A percentile compares a stretch with the other conserved stretches of the same genome.
phyloP scores from a whole-genome alignment of 208 protist species.

The Leishmania tropica region DNA sequence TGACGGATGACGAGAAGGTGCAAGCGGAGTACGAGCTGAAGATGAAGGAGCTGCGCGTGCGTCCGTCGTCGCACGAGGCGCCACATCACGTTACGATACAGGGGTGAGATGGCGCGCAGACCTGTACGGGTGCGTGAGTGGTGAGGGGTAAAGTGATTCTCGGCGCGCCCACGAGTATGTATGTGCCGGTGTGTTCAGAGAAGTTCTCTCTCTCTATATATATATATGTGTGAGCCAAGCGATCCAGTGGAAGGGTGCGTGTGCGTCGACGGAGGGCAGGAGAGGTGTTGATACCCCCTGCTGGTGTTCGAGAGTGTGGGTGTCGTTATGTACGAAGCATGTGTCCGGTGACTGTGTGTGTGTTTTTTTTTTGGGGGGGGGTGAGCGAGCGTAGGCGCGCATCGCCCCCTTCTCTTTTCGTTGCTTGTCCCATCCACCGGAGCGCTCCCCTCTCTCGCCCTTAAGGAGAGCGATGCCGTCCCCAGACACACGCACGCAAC shows the following conservation, averaged over 20 bases:
- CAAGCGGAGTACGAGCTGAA: constrained; percentile 66
- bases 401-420: background rate
- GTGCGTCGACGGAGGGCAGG: background rate
- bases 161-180: background rate
- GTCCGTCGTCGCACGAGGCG: constrained; percentile 23
- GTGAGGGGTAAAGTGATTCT: background rate
- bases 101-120: constrained; percentile 1
- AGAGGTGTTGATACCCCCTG: constrained; percentile 2
- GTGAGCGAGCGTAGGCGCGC: background rate
- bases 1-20: constrained; percentile 74
- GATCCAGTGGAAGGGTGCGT: background rate
- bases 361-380: background rate
- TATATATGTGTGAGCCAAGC: background rate
- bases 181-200: background rate
- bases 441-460: background rate
- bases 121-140: background rate
- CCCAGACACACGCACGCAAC: background rate
- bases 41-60: constrained; percentile 46
- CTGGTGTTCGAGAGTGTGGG: background rate
- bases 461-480: background rate
- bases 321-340: background rate
- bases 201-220: background rate
- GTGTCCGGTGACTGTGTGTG: background rate
- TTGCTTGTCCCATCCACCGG: background rate
- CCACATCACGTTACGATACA: constrained; percentile 20